phyloP scores from a whole-genome alignment of 495 filamentous ascomycete species.

The Podospora pseudopauciseta region DNA sequence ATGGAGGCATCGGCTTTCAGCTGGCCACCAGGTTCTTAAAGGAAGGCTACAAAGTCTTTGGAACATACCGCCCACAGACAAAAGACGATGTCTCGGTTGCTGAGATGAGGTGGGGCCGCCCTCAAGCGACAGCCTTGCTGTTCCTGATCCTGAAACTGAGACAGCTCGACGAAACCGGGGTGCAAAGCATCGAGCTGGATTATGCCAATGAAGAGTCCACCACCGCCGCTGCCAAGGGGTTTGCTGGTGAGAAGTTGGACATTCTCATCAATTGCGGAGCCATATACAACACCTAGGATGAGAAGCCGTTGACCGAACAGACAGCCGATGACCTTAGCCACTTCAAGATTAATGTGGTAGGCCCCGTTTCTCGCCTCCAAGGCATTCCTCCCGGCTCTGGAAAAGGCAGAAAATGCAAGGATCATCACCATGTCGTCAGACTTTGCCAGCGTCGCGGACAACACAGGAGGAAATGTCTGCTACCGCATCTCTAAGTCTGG shows the following conservation, averaged over 20 bases:
- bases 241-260: slow-evolving; percentile 1
- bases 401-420: neutral
- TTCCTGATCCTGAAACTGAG: slow-evolving; percentile 9
- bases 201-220: neutral
- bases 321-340: slow-evolving; percentile 12
- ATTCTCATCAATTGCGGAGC: slow-evolving; percentile 14
- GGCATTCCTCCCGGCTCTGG: slow-evolving; percentile 12
- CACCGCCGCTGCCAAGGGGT: neutral
- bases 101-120: slow-evolving; percentile 5
- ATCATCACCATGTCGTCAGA: slow-evolving; percentile 19
- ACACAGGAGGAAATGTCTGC: slow-evolving; percentile 18
- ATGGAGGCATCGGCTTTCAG: neutral
- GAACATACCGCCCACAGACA: slow-evolving; percentile 14
- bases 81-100: slow-evolving; percentile 10
- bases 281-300: slow-evolving; percentile 15
- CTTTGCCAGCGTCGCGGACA: slow-evolving; percentile 15
- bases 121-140: slow-evolving; percentile 9
- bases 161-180: neutral
- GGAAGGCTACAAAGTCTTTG: slow-evolving; percentile 13
- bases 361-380: slow-evolving; percentile 12
- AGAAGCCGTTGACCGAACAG: slow-evolving; percentile 14
- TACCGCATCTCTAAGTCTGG: slow-evolving; percentile 19
- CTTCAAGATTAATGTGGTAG: slow-evolving; percentile 19
- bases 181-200: neutral
- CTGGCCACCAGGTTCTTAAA: neutral